Base-by-base conservation (phyloP, 768 basidiomycete species). In the Ramaria sp. region DNA sequence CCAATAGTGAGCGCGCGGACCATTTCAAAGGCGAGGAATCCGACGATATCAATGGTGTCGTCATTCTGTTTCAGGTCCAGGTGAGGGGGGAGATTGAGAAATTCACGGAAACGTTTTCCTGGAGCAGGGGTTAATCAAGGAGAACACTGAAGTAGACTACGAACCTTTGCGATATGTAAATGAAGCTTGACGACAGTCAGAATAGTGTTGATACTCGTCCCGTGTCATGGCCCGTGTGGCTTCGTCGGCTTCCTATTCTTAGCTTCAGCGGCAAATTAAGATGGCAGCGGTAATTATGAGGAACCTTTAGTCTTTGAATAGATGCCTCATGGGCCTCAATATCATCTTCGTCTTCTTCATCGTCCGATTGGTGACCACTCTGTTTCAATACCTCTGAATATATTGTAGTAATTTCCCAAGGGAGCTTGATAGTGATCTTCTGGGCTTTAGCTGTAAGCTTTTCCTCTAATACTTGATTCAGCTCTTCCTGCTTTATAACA, bases 11-110 rank as follows among this genome's bases (percentile, higher is more conserved):
- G 78, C 2, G 90, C 88, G 49, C 93, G 84, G 28, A 97, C 93
- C 84, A 95, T 93, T 67, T 98, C 94, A 68, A 95, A 98, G 0
- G 91, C 87, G 42, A 98, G 81, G 71, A 97, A 98, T 24, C 94
- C 94, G 61, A 97, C 90, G 56, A 96, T 94, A 64, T 98, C 94
- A 62, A 94, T 75, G 2, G 94, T 93, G 67, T 96, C 93, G 67
- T 96, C 94, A 67, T 87, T 88, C 28, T 88, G 81, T 69, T 88
- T 89, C 57, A 92, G 76, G 63, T 96, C 91, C 41, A 95, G 79
- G 57, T 88, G 84, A 0, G 85, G 62, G 3, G 92, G 88, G 10
- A 96, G 78, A 65, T 92, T 92, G 52, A 97, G 77, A 63, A 96
- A 97, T 63, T 96, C 93, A 39, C 88, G 79, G 69, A 98, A 98